Evolutionary conservation across 306 rosid genomes (phyloP), one percentile per base, ranked within the genome.

Genomic region (Prosopis cineraria): DNA sequence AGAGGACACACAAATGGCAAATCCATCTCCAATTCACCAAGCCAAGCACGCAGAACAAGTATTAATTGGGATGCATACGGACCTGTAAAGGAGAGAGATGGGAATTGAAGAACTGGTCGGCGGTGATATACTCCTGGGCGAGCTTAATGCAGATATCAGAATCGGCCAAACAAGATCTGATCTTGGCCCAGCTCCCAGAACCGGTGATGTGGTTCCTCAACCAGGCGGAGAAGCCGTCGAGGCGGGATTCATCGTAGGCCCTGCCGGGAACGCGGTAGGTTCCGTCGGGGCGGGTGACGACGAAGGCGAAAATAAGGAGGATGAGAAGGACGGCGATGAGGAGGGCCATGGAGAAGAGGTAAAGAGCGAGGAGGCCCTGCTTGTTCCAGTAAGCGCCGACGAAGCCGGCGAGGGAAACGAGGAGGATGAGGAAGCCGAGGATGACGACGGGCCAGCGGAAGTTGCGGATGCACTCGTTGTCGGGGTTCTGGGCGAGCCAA

Each of bases 401-500:
- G 68, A 89, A 93, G 75, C 97, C 93, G 34, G 90, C 81, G 0
- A 93, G 86, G 7, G 92, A 86, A 68, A 89, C 92, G 6, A 89
- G 58, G 64, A 93, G 87, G 58, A 90, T 52, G 36, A 93, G 89
- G 31, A 72, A 47, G 43, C 97, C 97, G 4, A 92, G 84, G 74
- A 90, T 22, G 41, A 86, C 82, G 4, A 92, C 90, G 8, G 90
- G 97, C 97, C 97, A 92, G 0, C 93, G 85, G 89, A 90, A 82
- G 10, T 68, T 75, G 84, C 75, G 93, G 83, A 86, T 83, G 82
- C 97, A 92, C 88, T 89, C 96, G 79, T 89, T 89, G 90, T 90
- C 93, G 1, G 93, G 81, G 81, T 93, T 89, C 0, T 89, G 84
- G 37, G 98, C 98, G 0, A 93, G 86, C 98, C 98, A 93, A 2